A percentile compares a stretch with the other conserved stretches of the same genome.
Conservation (phyloP, 163 green algal genomes). For the Chloroidium sp. region DNA sequence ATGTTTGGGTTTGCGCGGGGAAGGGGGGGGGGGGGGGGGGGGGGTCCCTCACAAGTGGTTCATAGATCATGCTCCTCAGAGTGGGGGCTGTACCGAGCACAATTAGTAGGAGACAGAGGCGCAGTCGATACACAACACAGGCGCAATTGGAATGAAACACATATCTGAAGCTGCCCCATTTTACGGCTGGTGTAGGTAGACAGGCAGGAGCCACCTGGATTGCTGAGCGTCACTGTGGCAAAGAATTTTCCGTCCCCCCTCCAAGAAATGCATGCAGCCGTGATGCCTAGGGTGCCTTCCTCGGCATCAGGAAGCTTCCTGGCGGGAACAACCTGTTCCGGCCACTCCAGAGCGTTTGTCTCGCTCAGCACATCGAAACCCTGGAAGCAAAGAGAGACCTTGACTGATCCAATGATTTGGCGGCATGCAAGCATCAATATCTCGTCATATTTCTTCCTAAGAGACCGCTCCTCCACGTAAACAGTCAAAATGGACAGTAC, state of each 20-base stretch:
- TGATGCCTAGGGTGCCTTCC: neutral
- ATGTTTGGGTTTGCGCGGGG: neutral
- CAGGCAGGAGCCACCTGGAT: neutral
- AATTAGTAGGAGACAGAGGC: neutral
- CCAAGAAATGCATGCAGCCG: constrained; percentile 51
- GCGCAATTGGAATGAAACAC: neutral
- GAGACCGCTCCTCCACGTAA: too few relatives aligned
- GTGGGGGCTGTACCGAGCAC: neutral
- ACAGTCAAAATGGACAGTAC: too few relatives aligned
- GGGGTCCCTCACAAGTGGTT: neutral
- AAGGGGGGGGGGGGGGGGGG: neutral
- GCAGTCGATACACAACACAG: neutral
- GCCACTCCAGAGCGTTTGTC: constrained; percentile 7
- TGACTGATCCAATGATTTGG: neutral
- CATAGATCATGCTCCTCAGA: too few relatives aligned
- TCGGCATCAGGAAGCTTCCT: neutral
- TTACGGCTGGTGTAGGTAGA: too few relatives aligned
- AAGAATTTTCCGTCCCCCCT: constrained; percentile 74
- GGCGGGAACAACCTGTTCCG: neutral
- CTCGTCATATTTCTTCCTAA: neutral
- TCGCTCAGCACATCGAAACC: constrained; percentile 70
- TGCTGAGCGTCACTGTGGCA: constrained; percentile 28
- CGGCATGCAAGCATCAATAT: too few relatives aligned
- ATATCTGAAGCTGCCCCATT: neutral
- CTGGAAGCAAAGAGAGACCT: constrained; percentile 17